Conservation (phyloP, 768 basidiomycete species). For the Leccinum fibrillosum region DNA sequence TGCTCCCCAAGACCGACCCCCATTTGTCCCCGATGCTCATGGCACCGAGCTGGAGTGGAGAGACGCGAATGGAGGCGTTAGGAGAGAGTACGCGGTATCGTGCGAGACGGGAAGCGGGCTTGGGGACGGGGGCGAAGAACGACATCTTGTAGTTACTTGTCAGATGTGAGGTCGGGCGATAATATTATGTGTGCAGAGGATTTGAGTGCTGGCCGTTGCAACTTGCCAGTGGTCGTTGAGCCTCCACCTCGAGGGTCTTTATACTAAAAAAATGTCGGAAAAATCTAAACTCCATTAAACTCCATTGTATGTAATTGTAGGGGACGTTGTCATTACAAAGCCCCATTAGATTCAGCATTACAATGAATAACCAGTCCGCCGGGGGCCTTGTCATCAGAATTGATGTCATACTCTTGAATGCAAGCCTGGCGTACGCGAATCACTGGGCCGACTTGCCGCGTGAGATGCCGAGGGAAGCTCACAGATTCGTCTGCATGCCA, state of each 20-base stretch:
- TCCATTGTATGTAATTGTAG: too few relatives aligned
- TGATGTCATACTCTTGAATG: neutral
- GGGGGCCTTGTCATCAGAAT: neutral
- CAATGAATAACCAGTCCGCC: neutral
- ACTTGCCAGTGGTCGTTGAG: neutral
- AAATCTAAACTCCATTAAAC: too few relatives aligned
- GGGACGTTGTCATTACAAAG: too few relatives aligned
- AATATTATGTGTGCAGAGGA: neutral
- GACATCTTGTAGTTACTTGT: neutral
- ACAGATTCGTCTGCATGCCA: too few relatives aligned
- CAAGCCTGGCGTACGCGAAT: neutral
- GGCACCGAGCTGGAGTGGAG: slow-evolving; percentile 46
- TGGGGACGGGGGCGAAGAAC: slow-evolving; percentile 12
- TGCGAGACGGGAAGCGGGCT: slow-evolving; percentile 34
- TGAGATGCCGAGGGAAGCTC: neutral
- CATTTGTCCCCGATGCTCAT: slow-evolving; percentile 49
- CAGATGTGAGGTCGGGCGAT: neutral
- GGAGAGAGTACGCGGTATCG: slow-evolving; percentile 40
- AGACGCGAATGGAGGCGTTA: slow-evolving; percentile 44
- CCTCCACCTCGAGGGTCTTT: neutral
- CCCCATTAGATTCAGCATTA: too few relatives aligned
- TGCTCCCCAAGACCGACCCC: slow-evolving; percentile 36
- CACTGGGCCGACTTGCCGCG: neutral
- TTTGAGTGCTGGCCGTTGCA: neutral
- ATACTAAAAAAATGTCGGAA: neutral